Evolutionary conservation across 306 rosid species (phyloP), one percentile per base, ranked within the genome.

Genomic region (Glycyrrhiza uralensis): DNA sequence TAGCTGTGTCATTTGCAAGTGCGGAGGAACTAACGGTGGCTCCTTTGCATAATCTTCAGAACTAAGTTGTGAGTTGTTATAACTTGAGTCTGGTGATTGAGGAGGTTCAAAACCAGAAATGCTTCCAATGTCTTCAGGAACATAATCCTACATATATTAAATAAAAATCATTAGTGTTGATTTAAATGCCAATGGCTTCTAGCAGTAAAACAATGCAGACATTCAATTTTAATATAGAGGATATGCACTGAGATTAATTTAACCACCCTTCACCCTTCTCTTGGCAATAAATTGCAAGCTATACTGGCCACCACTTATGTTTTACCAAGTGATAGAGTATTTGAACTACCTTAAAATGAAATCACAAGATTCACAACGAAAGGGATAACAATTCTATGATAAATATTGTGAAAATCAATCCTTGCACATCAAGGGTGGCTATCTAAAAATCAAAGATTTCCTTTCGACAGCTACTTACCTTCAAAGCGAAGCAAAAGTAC

Each of bases 111-210:
- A 89, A 72, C 95, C 73, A 59, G 97, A 91, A 67, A 94, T 89
- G 84, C 99, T 88, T 83, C 84, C 96, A 12, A 88, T 83, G 83
- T 94, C 96, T 74, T 94, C 97, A 13, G 97, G 99, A 69, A 94
- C 91, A 70, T 85, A 89, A 71, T 94, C 97, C 97, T 94, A 85
- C 71, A 83, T 7, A 71, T 36, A 12, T 58, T 18, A 61, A 26
- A 30, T 20, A 28, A 44, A 71, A 26, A 30, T 15, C 5, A 17
- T 62, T 24, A 52, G 44, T 64, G 72, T 18, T 61, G 22, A 30
- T 36, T 46, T 24, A 47, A 57, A 66, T 56, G 20, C 24, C 33
- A 13, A 5, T 19, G 46, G 60, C 63, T 61, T 76, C 32, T 62
- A 26, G 22, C 9, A 66, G 64, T 12, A 74, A 56, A 69, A 63